These are phyloP conservation scores for Diversispora eburnea DNA, from an alignment of 192 early-diverging fungal species.

Conservation along the genomic window DNA sequence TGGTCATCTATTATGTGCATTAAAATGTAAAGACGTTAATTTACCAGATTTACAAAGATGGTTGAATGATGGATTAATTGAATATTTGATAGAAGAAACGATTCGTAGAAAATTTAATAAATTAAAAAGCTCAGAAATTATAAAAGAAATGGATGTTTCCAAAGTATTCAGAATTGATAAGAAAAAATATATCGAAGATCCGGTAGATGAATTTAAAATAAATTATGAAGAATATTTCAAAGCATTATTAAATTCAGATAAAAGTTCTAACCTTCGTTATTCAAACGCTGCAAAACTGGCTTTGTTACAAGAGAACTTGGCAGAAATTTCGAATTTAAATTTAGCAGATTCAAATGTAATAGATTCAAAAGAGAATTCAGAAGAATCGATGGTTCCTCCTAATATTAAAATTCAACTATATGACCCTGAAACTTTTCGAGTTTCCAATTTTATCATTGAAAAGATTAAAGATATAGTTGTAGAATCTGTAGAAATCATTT, in stretches of 20 bases:
- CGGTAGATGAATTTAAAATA: slow-evolving; percentile 24
- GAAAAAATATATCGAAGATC: slow-evolving; percentile 27
- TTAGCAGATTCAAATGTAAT: background rate
- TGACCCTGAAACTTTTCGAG: slow-evolving; percentile 7
- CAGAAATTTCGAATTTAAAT: background rate
- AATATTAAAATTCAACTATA: background rate
- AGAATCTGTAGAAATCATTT: slow-evolving; percentile 32
- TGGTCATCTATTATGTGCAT: slow-evolving; percentile 41
- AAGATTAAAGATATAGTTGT: slow-evolving; percentile 31
- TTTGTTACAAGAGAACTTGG: slow-evolving; percentile 17
- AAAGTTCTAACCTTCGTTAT: slow-evolving; percentile 7
- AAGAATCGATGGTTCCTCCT: background rate
- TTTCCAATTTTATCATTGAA: slow-evolving; percentile 29
- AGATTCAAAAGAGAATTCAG: too few relatives aligned
- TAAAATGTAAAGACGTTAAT: slow-evolving; percentile 37
- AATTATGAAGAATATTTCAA: slow-evolving; percentile 32
- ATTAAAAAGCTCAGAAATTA: slow-evolving; percentile 14
- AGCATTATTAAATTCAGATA: slow-evolving; percentile 3
- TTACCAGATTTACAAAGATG: slow-evolving; percentile 18
- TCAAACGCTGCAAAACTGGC: slow-evolving; percentile 3
- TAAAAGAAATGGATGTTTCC: slow-evolving; percentile 28
- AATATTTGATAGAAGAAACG: slow-evolving; percentile 36
- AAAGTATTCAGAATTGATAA: slow-evolving; percentile 33
- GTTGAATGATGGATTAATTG: slow-evolving; percentile 29
- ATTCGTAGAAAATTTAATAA: slow-evolving; percentile 38